Evolutionary conservation across 805 yeast genomes (phyloP).

Genomic region (Kazachstania kunashirensis): DNA sequence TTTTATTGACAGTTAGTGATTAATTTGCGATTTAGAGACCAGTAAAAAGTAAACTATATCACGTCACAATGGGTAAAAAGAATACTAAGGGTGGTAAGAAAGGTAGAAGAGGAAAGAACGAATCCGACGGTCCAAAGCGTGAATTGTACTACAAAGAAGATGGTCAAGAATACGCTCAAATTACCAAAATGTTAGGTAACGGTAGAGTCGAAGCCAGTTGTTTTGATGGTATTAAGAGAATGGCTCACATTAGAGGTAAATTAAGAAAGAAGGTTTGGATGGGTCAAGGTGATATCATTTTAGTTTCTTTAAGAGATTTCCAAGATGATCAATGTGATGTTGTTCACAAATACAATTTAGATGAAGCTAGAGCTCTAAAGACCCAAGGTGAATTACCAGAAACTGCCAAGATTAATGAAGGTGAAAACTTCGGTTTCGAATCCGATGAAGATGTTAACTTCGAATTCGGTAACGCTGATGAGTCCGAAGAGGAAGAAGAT

Average conservation of each 20-base stretch:
- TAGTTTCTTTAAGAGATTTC: slow-evolving; percentile 94
- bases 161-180: slow-evolving; percentile 98
- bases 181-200: slow-evolving; percentile 95
- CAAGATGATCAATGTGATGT: slow-evolving; percentile 98
- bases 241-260: slow-evolving; percentile 98
- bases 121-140: slow-evolving; percentile 82
- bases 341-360: slow-evolving; percentile 91
- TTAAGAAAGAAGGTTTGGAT: slow-evolving; percentile 99
- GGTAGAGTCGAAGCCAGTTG: slow-evolving; percentile 94
- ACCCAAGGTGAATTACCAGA: slow-evolving; percentile 96
- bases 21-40: no score
- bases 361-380: slow-evolving; percentile 95
- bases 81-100: slow-evolving; percentile 68
- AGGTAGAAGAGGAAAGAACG: slow-evolving; percentile 97
- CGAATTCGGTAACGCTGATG: slow-evolving; percentile 92
- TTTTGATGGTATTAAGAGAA: slow-evolving; percentile 87
- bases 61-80: slow-evolving; percentile 31
- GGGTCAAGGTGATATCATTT: slow-evolving; percentile 95
- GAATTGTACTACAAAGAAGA: slow-evolving; percentile 88
- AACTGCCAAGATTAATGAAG: slow-evolving; percentile 92
- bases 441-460: slow-evolving; percentile 96
- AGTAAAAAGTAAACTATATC: no score
- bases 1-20: no score
- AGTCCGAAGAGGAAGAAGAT: slow-evolving; percentile 60
- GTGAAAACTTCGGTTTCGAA: slow-evolving; percentile 92